Base-by-base conservation (phyloP, 331 rosid species). In the Malus hybrid region DNA sequence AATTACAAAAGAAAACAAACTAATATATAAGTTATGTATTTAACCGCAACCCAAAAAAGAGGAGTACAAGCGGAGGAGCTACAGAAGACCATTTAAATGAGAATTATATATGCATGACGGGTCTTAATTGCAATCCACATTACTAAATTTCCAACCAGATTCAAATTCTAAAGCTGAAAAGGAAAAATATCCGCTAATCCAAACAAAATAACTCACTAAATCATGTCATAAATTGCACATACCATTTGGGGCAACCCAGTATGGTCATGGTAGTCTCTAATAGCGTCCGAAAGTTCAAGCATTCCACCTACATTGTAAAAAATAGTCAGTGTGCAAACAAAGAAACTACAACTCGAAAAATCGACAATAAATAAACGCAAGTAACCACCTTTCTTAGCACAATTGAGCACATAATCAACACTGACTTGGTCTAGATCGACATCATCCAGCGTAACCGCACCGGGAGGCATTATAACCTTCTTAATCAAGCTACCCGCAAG, bases 371-470 rank as follows among this genome's bases (percentile, higher is more conserved):
- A 29, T 13, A 39, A 70, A 72, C 63, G 50, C 2, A 12, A 34
- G 66, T 22, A 61, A 66, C 81, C 66, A 95, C 99, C 90, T 85
- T 87, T 90, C 83, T 77, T 92, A 12, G 97, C 93, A 86, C 99
- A 95, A 71, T 83, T 87, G 81, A 95, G 89, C 65, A 90, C 97
- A 86, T 85, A 86, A 88, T 95, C 97, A 78, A 95, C 93, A 72
- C 99, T 95, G 70, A 95, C 93, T 95, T 95, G 99, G 81, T 95
- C 97, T 16, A 95, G 87, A 95, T 95, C 97, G 77, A 95, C 97
- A 60, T 95, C 99, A 78, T 95, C 99, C 7, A 95, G 92, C 0
- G 97, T 87, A 77, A 92, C 97, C 1, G 99, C 97, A 16, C 99
- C 99, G 12, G 97, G 99, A 73, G 99, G 99, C 97, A 95, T 95